These are phyloP conservation scores for Kluyveromyces lactis DNA, from an alignment of 805 yeast species.

Conservation along the genomic window DNA sequence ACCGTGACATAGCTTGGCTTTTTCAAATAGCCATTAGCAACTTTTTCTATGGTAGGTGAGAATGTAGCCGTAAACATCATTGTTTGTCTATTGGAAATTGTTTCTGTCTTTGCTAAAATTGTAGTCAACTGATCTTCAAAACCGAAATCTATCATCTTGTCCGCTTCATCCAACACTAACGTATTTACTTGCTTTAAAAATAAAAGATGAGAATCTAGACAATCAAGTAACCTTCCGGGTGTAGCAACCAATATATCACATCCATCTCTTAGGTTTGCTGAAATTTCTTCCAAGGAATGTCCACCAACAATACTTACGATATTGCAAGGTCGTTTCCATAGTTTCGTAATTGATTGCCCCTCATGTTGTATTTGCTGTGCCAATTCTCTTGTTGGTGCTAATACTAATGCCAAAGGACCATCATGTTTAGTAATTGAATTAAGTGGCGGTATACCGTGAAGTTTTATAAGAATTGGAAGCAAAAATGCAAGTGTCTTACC, in stretches of 20 bases:
- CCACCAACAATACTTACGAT: constrained; percentile 82
- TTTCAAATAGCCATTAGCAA: constrained; percentile 54
- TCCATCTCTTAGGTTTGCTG: constrained; percentile 46
- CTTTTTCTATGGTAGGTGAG: constrained; percentile 60
- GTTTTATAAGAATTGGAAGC: constrained; percentile 58
- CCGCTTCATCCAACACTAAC: constrained; percentile 88
- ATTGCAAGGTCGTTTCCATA: constrained; percentile 32
- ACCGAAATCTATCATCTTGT: constrained; percentile 91
- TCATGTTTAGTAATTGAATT: constrained; percentile 41
- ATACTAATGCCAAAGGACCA: constrained; percentile 65
- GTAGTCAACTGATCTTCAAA: constrained; percentile 72
- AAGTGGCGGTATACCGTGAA: constrained; percentile 39
- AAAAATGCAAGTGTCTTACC: constrained; percentile 87
- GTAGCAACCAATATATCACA: constrained; percentile 85
- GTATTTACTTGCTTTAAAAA: constrained; percentile 53
- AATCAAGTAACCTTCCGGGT: constrained; percentile 85
- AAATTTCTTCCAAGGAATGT: constrained; percentile 70
- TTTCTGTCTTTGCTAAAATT: constrained; percentile 50
- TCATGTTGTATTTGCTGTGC: constrained; percentile 79
- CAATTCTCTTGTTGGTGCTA: constrained; percentile 92
- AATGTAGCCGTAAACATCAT: constrained; percentile 95
- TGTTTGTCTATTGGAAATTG: constrained; percentile 38
- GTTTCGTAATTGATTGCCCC: constrained; percentile 41
- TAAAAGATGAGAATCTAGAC: constrained; percentile 59
- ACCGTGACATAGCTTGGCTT: constrained; percentile 58